Evolutionary conservation across 768 basidiomycete species (phyloP), one percentile per base, ranked within the genome.

Genomic region (Chalciporus piperatus): DNA sequence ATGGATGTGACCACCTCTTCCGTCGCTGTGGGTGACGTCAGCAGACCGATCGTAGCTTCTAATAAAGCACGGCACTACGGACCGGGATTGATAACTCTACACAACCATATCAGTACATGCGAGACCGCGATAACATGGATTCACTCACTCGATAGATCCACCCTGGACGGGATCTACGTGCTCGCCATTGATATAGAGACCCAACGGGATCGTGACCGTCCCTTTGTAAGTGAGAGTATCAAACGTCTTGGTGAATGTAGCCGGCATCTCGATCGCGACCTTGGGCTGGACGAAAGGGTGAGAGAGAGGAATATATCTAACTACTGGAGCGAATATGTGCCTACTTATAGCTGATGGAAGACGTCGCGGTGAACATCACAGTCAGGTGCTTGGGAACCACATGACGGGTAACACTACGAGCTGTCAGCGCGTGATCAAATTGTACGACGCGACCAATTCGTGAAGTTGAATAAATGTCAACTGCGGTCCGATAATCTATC

Each of bases 151-250:
- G 60, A 89, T 83, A 25, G 76, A 76, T 20, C 72, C 76, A 14
- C 74, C 74, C 9, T 77, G 71, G 13, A 74, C 72, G 27, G 81
- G 78, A 41, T 81, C 80, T 16, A 83, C 76, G 38, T 58, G 46
- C 30, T 61, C 44, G 54, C 83, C 82, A 60, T 79, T 73, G 62
- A 91, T 91, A 73, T 84, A 91, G 50, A 89, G 68, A 22, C 87
- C 84, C 20, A 85, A 82, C 51, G 77, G 72, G 54, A 87, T 63
- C 3, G 70, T 69, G n/a, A 74, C 63, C n/a, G 70, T 71, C 32
- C 83, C 83, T 65, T 82, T 85, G 76, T 72, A 86, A 49, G 71
- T 61, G 20, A 74, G 72, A 17, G 77, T 80, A 52, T 83, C 71
- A 57, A 83, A 83, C n/a, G 70, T 68, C 66, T 83, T 66, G 10